Evolutionary conservation across 768 basidiomycete genomes (phyloP).

Genomic region (Cyclocybe aegerita): DNA sequence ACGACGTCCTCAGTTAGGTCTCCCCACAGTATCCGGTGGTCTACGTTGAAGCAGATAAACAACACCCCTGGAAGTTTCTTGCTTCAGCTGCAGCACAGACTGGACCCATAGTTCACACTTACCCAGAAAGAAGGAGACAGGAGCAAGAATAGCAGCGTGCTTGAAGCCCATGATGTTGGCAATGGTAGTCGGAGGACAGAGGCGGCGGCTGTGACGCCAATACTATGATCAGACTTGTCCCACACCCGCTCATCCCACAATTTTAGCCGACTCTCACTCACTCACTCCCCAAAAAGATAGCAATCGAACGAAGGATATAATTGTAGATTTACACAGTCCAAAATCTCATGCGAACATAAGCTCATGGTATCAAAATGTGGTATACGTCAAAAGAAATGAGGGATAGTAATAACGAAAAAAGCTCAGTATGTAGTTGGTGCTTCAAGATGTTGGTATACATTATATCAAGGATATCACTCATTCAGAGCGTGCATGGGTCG

Average conservation of each 20-base stretch:
- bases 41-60: conserved; percentile 85
- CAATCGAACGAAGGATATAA: conserved; percentile 2
- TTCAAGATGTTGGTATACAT: conserved; percentile 9
- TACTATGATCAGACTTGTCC: not conserved
- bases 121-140: conserved; percentile 91
- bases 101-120: conserved; percentile 6
- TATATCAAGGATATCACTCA: conserved; percentile 11
- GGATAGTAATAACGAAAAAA: conserved; percentile 11
- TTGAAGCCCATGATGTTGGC: conserved; percentile 73
- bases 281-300: conserved; percentile 7
- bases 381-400: conserved; percentile 24
- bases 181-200: conserved; percentile 5
- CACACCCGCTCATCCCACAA: not conserved
- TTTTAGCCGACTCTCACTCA: not conserved
- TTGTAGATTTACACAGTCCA: conserved; percentile 13
- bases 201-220: not conserved
- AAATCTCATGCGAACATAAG: conserved; percentile 12
- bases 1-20: conserved; percentile 62
- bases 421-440: not conserved
- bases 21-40: conserved; percentile 81
- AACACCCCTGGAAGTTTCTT: conserved; percentile 56
- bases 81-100: not conserved
- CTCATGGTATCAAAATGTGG: conserved; percentile 38
- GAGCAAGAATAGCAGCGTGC: conserved; percentile 84
- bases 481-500: conserved; percentile 15